Base-by-base conservation (phyloP, 805 yeast genomes). In the Yamadazyma philogaea region DNA sequence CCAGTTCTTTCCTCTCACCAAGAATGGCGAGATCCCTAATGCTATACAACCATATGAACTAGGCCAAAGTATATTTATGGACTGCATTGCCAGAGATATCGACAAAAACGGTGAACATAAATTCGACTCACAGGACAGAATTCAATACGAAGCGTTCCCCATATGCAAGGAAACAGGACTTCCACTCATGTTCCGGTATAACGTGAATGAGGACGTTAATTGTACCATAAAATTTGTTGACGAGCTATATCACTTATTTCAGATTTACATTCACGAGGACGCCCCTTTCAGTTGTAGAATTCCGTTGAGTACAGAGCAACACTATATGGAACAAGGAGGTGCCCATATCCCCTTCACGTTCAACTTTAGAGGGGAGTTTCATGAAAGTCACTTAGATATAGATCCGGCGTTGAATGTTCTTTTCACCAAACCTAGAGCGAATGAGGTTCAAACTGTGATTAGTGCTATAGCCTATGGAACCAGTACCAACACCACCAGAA, bases 251-350 rank as follows among this genome's bases (percentile, higher is more conserved):
- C 93, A 85, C 55, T 57, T 84, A 45, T 82, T 85, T 59, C 91
- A 85, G 63, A 66, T 84, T 36, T 84, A 84, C 56, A 66, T 85
- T 33, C 93, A 85, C 59, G 84, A 84, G 56, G 93, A 85, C 57
- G 80, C 76, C 7, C 93, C 93, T 21, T 78, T 81, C 55, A 74
- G 84, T 36, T 85, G 93, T 59, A 67, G 83, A 42, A 50, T 82
- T 7, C 84, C 85, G 3, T 59, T 78, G 36, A 65, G 73, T 44
- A 63, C 74, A 15, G 72, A 66, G 37, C 64, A 64, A 28, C 63
- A 67, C 42, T 63, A 68, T 32, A 65, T 72, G 27, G 71, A 64
- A 41, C 60, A 63, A 50, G 72, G 71, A 6, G 72, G 73, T 2
- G 75, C 77, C 6, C 64, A 56, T 27, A 63, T 83, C 10, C 90